phyloP scores from a whole-genome alignment of 2,329 filamentous ascomycete genomes.

The Trichoderma hamatum region DNA sequence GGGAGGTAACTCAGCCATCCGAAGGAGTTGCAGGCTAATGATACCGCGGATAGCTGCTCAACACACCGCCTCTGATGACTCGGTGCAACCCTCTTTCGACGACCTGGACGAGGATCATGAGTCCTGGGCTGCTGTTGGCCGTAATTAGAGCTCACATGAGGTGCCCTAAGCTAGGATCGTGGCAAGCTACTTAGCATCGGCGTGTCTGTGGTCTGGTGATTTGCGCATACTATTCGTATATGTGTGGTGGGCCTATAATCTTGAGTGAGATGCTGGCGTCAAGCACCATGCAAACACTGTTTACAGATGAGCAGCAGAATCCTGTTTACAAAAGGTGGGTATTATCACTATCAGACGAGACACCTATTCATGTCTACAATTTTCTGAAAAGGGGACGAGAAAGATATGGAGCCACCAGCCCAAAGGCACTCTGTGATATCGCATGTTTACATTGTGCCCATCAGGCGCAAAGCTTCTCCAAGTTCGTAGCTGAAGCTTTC shows the following conservation, averaged over 20 bases:
- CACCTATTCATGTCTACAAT: neutral
- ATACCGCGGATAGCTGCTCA: slow-evolving; percentile 20
- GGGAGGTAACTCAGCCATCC: neutral
- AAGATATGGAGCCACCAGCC: neutral
- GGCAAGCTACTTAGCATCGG: neutral
- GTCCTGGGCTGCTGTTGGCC: slow-evolving; percentile 1
- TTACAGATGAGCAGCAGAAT: neutral
- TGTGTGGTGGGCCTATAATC: slow-evolving; percentile 10
- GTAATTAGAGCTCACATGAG: slow-evolving; percentile 10
- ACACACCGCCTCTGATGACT: slow-evolving; percentile 20
- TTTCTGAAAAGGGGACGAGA: neutral
- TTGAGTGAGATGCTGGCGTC: slow-evolving; percentile 3
- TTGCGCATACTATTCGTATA: slow-evolving; percentile 19
- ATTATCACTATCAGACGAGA: neutral
- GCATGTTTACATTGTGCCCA: neutral
- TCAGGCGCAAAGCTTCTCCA: neutral
- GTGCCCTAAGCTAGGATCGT: neutral
- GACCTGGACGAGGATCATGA: neutral
- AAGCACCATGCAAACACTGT: neutral
- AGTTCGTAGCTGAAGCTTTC: neutral
- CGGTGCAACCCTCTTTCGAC: slow-evolving; percentile 2
- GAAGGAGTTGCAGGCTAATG: neutral
- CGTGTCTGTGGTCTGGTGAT: slow-evolving; percentile 19
- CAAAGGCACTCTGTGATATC: neutral
- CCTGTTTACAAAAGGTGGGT: neutral